These are phyloP conservation scores for Avena insularis DNA, from an alignment of 176 grass and related monocot genomes.

Conservation along the genomic window DNA sequence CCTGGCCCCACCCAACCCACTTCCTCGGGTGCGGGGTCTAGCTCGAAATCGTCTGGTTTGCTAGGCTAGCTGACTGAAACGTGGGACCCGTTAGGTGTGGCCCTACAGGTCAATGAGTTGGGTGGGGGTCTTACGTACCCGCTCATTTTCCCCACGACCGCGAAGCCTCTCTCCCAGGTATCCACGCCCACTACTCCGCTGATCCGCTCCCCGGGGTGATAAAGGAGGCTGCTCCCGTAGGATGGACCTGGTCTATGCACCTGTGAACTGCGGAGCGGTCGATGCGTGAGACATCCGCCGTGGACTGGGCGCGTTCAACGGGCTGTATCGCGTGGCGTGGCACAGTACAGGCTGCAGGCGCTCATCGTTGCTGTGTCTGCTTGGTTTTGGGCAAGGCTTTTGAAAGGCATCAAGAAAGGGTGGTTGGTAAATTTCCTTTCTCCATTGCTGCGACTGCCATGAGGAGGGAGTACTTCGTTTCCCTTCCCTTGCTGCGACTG, in stretches of 20 bases:
- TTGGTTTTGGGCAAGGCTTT: neutral
- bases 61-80: fast-evolving
- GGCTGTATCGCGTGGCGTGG: too few relatives aligned
- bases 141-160: neutral
- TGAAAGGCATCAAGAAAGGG: neutral
- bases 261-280: fast-evolving
- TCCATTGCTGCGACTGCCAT: neutral
- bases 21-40: conserved; percentile 3
- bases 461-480: neutral
- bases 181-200: conserved; percentile 11
- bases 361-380: neutral
- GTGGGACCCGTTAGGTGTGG: fast-evolving
- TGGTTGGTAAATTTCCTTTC: conserved; percentile 28
- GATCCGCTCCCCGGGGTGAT: neutral
- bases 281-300: neutral
- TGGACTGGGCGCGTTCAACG: conserved; percentile 26
- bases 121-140: neutral
- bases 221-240: neutral
- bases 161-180: conserved; percentile 30
- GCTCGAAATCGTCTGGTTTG: neutral
- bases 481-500: neutral
- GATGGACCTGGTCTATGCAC: neutral
- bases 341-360: neutral
- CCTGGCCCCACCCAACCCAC: neutral
- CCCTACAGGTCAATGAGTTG: neutral